Conservation (phyloP, 2,329 filamentous ascomycete species). For the Arthrobotrys iridis region DNA sequence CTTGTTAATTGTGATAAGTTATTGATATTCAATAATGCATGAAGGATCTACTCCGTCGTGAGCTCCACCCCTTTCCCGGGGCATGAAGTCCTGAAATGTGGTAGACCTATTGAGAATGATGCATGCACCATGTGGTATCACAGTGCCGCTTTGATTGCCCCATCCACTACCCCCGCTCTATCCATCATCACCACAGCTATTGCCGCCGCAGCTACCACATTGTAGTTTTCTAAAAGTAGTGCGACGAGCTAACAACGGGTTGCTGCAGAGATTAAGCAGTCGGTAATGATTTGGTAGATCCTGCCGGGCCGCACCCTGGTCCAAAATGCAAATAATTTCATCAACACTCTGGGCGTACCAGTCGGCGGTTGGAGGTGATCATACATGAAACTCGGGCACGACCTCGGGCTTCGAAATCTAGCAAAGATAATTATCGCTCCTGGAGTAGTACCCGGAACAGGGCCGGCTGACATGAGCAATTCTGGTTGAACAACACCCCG, state of each 20-base stretch:
- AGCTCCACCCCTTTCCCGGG: constrained; percentile 6
- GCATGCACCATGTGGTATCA: neutral
- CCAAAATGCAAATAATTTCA: neutral
- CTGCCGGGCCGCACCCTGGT: neutral
- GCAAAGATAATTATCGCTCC: too few relatives aligned
- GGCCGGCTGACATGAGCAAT: too few relatives aligned
- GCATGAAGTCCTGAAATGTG: constrained; percentile 2
- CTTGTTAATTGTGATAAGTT: neutral
- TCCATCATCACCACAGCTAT: neutral
- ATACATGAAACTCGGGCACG: too few relatives aligned
- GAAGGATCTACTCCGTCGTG: neutral
- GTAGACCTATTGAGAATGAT: neutral
- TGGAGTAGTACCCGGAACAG: too few relatives aligned
- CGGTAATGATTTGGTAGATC: too few relatives aligned
- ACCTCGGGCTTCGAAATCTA: too few relatives aligned
- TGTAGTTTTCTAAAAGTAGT: constrained; percentile 3
- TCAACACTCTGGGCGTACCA: neutral
- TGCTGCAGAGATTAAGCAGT: constrained; percentile 8
- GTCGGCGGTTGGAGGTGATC: too few relatives aligned
- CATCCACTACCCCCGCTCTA: constrained; percentile 3
- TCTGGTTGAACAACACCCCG: too few relatives aligned
- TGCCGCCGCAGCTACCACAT: neutral
- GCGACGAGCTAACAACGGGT: neutral
- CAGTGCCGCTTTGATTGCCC: constrained; percentile 5
- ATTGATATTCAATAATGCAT: neutral